Evolutionary conservation across 2,329 filamentous ascomycete genomes (phyloP), one percentile per base, ranked within the genome.

Genomic region (Aspergillus ochraceus): DNA sequence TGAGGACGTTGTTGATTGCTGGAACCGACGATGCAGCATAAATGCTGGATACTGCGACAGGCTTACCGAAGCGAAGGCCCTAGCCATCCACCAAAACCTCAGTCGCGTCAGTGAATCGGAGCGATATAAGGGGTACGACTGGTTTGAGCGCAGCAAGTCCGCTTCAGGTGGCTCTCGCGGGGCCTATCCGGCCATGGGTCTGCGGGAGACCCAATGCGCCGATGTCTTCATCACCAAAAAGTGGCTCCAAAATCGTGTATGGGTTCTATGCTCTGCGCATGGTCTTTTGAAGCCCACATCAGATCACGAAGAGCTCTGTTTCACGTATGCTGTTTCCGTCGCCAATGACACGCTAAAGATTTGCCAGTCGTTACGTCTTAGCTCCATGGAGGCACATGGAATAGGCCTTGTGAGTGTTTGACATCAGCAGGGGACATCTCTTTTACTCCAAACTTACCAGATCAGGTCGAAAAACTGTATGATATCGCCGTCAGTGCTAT

Each of bases 11-110:
- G 69, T 79, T 19, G 71, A 77, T 19, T 80, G 77, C 67, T 80
- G 77, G 77, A 79, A 76, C 52, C 70, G 71, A 26, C 75, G 74
- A 55, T 80, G 88, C 80, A 64, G 89, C 68, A 61, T 90, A 88
- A 72, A 90, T 86, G 29, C 79, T 71, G 58, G 84, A 69, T 72
- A 88, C 88, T 54, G 89, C 80, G 58, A 91, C 71, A 67, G 92
- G 81, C 74, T 90, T 83, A 53, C 90, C 83, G 61, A 90, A 71
- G 6, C 85, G 88, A 66, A 97, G 80, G 76, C 70, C 56, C 62
- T 70, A 65, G 70, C 65, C 50, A 78, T 70, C 59, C 71, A 68
- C 66, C 73, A 70, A 57, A 79, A 70, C 60, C 71, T 70, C 53
- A 68, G 52, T 52, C 68, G 56, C 39, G 71, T 71, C 57, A 73